These are phyloP conservation scores for Fusarium solani-melongenae DNA, from an alignment of 2,329 filamentous ascomycete species.

Conservation along the genomic window DNA sequence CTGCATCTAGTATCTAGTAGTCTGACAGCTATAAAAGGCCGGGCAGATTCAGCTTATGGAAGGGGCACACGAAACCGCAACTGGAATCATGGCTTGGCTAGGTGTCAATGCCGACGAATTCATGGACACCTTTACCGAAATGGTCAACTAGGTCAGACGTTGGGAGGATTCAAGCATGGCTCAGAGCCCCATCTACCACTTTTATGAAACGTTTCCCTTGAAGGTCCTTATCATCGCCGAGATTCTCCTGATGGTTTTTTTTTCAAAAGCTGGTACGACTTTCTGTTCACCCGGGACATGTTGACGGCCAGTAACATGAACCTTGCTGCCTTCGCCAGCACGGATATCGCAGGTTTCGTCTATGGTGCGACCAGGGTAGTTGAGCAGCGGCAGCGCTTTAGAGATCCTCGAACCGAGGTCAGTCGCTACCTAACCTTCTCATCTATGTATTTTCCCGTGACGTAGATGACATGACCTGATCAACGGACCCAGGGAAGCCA, in stretches of 20 bases:
- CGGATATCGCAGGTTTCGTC: not conserved
- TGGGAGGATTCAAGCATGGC: not conserved
- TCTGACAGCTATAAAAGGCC: not conserved
- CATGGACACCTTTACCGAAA: not conserved
- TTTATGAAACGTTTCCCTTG: not conserved
- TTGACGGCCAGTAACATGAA: not conserved
- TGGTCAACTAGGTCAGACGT: not conserved
- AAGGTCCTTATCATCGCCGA: not conserved
- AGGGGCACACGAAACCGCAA: not conserved
- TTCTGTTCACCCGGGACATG: not conserved
- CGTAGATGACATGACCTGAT: not conserved
- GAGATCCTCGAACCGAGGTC: not conserved
- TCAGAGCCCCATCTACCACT: not conserved
- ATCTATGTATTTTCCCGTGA: not conserved
- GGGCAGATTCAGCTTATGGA: not conserved
- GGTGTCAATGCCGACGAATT: not conserved
- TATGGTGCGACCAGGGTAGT: not conserved
- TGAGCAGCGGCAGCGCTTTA: not conserved
- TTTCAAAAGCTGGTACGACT: not conserved
- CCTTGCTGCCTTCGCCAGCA: not conserved
- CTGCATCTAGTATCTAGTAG: not conserved
- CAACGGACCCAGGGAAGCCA: not conserved
- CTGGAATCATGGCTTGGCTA: not conserved
- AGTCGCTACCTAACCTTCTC: not conserved
- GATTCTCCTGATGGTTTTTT: not conserved